Evolutionary conservation across 306 rosid species (phyloP), one percentile per base, ranked within the genome.

Genomic region (Lathyrus sativus): DNA sequence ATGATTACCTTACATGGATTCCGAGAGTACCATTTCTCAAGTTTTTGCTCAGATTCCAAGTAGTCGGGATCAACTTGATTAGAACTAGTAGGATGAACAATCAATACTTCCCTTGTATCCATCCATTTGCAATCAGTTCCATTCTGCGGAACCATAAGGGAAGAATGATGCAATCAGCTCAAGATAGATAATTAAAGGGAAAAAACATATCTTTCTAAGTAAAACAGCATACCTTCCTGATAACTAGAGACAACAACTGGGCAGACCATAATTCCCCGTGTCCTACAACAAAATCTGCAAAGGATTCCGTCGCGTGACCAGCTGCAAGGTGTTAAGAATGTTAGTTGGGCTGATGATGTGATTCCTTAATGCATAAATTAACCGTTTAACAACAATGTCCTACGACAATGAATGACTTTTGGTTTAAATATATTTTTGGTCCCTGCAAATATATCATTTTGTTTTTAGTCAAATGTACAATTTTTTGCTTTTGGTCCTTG

Each of bases 231-330:
- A 93, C 99, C 96, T 88, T 86, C 77, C 87, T 87, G 69, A 93
- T 67, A 74, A 83, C 86, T 63, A 79, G 70, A 41, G 97, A 91
- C 82, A 93, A 55, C 86, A 93, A 62, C 68, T 91, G 93, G 49
- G 97, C 99, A 68, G 96, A 93, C 99, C 99, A 93, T 73, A 93
- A 84, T 71, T 93, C 99, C 71, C 99, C 99, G n/a, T 93, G 91
- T 29, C 99, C 99, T 19, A 93, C 99, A 73, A 93, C 96, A 85
- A 93, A 93, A 79, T 93, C 99, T 39, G 90, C 67, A 76, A 93
- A 93, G 59, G 99, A 93, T 80, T 93, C 99, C 8, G 96, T 93
- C 26, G 90, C 96, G 85, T 93, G 96, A 81, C 99, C 97, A 79
- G 99, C 99, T 93, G 96, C 85, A 78, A 80, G 75, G 63, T 50